Evolutionary conservation across 1,139 yeast species (phyloP).

Genomic region (Kodamaea plutei): DNA sequence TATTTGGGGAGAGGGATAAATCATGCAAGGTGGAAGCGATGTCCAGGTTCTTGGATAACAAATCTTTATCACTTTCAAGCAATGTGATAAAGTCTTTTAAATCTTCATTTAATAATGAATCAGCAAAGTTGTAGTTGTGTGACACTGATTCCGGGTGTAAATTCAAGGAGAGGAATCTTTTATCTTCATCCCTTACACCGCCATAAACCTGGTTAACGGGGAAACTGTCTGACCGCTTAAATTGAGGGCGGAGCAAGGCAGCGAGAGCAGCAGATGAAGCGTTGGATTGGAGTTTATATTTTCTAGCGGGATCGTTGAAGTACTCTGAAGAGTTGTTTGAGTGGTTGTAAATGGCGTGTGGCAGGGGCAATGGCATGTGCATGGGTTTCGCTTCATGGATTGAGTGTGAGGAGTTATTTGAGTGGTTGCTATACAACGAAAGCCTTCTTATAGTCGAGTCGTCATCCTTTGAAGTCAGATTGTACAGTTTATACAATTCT

Average conservation of each 20-base stretch:
- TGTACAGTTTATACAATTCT: constrained; percentile 36
- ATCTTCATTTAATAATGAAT: constrained; percentile 28
- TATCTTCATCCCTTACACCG: constrained; percentile 10
- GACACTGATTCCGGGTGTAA: too few relatives aligned
- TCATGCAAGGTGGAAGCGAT: constrained; percentile 55
- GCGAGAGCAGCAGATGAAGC: constrained; percentile 65
- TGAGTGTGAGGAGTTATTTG: constrained; percentile 11
- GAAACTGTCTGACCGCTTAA: constrained; percentile 34
- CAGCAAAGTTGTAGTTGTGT: constrained; percentile 8
- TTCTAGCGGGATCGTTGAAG: constrained; percentile 15
- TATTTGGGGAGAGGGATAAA: constrained; percentile 43
- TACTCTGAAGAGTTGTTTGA: constrained; percentile 24
- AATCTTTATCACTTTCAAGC: constrained; percentile 35
- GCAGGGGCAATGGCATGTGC: constrained; percentile 7
- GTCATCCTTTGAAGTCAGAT: constrained; percentile 6
- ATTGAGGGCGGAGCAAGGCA: constrained; percentile 48
- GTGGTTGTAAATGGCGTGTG: constrained; percentile 12
- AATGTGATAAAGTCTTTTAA: constrained; percentile 42
- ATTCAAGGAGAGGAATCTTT: constrained; percentile 5
- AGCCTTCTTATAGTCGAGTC: constrained; percentile 4
- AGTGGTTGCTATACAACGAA: constrained; percentile 9
- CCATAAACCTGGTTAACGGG: constrained; percentile 27
- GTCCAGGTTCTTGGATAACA: constrained; percentile 29
- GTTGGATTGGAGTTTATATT: constrained; percentile 36
- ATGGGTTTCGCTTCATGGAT: constrained; percentile 4